phyloP scores from a whole-genome alignment of 805 yeast genomes.

The Lachancea meyersii region DNA sequence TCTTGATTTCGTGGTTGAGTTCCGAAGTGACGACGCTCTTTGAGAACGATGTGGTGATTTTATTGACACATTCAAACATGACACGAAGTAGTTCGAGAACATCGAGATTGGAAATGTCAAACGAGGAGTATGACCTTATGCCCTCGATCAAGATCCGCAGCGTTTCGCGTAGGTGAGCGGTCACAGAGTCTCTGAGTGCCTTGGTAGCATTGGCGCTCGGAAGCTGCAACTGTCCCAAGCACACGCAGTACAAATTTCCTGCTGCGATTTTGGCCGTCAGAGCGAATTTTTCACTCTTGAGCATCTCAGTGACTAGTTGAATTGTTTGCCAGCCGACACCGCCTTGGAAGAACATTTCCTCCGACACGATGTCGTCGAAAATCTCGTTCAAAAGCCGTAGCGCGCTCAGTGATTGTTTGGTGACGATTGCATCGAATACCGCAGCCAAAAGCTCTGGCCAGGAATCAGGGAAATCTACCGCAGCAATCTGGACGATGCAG shows the following conservation, averaged over 20 bases:
- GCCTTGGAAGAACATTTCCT: constrained; percentile 76
- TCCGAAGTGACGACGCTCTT: neutral
- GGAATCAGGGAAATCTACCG: constrained; percentile 89
- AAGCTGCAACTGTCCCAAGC: constrained; percentile 44
- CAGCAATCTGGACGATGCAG: constrained; percentile 76
- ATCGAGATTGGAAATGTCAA: neutral
- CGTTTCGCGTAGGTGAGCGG: constrained; percentile 16
- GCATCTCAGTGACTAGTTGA: constrained; percentile 41
- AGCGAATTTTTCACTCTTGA: constrained; percentile 26
- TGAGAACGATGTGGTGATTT: constrained; percentile 9
- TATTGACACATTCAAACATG: constrained; percentile 15
- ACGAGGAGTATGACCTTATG: constrained; percentile 7
- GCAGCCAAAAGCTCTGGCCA: constrained; percentile 70
- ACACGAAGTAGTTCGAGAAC: constrained; percentile 11
- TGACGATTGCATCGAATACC: constrained; percentile 40
- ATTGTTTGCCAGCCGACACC: constrained; percentile 56
- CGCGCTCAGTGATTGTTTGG: constrained; percentile 41
- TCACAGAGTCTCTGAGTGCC: constrained; percentile 18
- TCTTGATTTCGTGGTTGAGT: neutral
- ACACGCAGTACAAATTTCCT: constrained; percentile 46
- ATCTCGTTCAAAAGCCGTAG: constrained; percentile 63
- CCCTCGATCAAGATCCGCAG: constrained; percentile 12
- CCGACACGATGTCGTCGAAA: constrained; percentile 79
- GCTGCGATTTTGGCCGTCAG: constrained; percentile 43
- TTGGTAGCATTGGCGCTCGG: constrained; percentile 12